Percentiles rank a stretch among this genome's conserved stretches.
Conservation (phyloP, 768 basidiomycete genomes). For the Kwoniella dendrophila region DNA sequence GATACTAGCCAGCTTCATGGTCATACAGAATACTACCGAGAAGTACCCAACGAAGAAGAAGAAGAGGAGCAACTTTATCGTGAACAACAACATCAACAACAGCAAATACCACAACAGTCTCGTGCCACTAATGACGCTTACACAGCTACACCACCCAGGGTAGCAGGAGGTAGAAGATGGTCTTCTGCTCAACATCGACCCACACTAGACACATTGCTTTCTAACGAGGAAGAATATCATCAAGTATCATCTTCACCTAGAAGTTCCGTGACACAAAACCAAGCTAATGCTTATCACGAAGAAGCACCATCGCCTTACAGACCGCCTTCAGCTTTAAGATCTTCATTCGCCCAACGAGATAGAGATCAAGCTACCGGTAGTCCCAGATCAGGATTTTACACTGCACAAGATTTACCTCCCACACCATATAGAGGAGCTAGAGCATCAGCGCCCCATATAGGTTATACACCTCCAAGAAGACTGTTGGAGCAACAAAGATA, state of each 20-base stretch:
- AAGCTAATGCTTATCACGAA: neutral
- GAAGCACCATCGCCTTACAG: constrained; percentile 17
- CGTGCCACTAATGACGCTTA: constrained; percentile 26
- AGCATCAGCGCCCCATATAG: constrained; percentile 15
- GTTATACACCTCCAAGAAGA: constrained; percentile 21
- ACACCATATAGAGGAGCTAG: constrained; percentile 6
- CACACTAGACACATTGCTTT: constrained; percentile 24
- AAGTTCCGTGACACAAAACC: neutral
- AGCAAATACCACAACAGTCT: too few relatives aligned
- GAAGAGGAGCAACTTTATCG: constrained; percentile 3
- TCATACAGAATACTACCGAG: constrained; percentile 9
- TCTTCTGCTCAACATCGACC: constrained; percentile 29
- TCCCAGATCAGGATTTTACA: constrained; percentile 1
- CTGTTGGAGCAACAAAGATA: constrained; percentile 27
- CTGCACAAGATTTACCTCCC: constrained; percentile 3
- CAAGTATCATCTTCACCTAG: constrained; percentile 15
- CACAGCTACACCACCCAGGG: constrained; percentile 25
- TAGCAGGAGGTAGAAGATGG: constrained; percentile 14
- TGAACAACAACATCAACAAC: neutral
- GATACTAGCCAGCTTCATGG: neutral
- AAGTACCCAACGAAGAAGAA: constrained; percentile 1
- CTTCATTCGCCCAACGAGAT: constrained; percentile 19
- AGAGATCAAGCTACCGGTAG: neutral
- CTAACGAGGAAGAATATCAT: constrained; percentile 21
- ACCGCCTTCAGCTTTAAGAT: constrained; percentile 24